phyloP scores from a whole-genome alignment of 305 asterid genomes.

The Fraxinus greggii region DNA sequence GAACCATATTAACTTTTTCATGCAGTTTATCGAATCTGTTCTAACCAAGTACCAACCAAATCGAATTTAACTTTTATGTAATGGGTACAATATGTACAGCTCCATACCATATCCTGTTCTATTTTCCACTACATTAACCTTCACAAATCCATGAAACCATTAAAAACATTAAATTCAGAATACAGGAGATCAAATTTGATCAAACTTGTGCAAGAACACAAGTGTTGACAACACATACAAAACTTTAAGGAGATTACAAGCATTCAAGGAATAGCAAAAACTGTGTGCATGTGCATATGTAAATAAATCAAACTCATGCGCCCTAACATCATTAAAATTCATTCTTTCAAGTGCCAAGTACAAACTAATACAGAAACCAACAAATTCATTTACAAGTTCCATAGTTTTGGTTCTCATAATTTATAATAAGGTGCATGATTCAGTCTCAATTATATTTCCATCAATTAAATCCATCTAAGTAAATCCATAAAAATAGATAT shows the following conservation, averaged over 20 bases:
- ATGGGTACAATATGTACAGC: background rate
- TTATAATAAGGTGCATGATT: background rate
- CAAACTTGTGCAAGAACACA: background rate
- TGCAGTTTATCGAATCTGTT: constrained; percentile 1
- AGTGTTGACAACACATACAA: background rate
- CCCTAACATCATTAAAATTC: background rate
- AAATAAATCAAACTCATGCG: background rate
- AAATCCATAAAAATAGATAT: background rate
- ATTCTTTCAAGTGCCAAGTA: background rate
- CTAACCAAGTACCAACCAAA: background rate
- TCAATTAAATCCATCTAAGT: background rate
- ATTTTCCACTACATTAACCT: background rate
- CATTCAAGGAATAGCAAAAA: background rate
- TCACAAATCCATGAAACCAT: background rate
- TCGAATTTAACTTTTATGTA: background rate
- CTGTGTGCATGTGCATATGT: background rate
- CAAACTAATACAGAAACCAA: background rate
- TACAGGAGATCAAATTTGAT: background rate
- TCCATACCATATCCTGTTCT: background rate
- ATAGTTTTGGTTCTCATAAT: background rate
- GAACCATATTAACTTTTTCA: background rate
- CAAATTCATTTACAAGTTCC: background rate
- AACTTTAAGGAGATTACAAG: background rate
- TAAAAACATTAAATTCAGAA: background rate
- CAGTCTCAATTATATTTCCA: background rate